A percentile compares a stretch with the other conserved stretches of the same genome.
These are phyloP conservation scores for Physcia stellaris DNA, from an alignment of 495 filamentous ascomycete species.

Conservation along the genomic window DNA sequence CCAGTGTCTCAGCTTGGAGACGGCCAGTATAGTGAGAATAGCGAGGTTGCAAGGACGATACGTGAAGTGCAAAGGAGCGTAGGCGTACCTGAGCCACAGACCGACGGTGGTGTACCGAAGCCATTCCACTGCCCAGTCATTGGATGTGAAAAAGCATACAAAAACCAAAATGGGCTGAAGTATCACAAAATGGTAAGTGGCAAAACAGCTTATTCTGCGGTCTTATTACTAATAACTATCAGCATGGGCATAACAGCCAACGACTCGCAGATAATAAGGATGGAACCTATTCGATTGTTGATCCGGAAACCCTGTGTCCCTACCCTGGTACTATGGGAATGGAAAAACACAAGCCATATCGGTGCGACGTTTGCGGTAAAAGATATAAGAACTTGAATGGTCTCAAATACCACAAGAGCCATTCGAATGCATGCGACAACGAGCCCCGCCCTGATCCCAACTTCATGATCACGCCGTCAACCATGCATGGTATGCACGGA, in stretches of 20 bases:
- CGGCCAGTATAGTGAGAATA: conserved; percentile 60
- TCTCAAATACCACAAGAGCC: conserved; percentile 82
- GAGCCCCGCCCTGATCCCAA: too few relatives aligned
- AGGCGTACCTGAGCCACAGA: conserved; percentile 41
- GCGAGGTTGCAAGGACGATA: conserved; percentile 53
- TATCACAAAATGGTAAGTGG: conserved; percentile 56
- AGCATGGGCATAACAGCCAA: conserved; percentile 94
- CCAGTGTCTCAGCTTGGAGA: conserved; percentile 42
- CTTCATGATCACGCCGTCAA: too few relatives aligned
- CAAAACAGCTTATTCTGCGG: too few relatives aligned
- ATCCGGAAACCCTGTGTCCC: conserved; percentile 83
- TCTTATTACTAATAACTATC: conserved; percentile 3
- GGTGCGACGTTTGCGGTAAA: conserved; percentile 92
- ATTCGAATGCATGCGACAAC: conserved; percentile 58
- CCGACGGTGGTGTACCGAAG: conserved; percentile 64
- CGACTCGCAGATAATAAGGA: conserved; percentile 90
- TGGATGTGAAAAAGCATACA: conserved; percentile 98
- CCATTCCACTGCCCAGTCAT: conserved; percentile 96
- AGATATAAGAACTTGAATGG: conserved; percentile 98
- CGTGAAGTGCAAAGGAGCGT: conserved; percentile 63
- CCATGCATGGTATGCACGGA: too few relatives aligned
- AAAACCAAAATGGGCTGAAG: conserved; percentile 98
- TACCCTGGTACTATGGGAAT: conserved; percentile 95
- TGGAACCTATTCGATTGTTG: conserved; percentile 95
- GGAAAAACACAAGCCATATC: conserved; percentile 99